A percentile compares a stretch with the other conserved stretches of the same genome.
phyloP scores from a whole-genome alignment of 805 yeast species.

The Spathaspora sp. region DNA sequence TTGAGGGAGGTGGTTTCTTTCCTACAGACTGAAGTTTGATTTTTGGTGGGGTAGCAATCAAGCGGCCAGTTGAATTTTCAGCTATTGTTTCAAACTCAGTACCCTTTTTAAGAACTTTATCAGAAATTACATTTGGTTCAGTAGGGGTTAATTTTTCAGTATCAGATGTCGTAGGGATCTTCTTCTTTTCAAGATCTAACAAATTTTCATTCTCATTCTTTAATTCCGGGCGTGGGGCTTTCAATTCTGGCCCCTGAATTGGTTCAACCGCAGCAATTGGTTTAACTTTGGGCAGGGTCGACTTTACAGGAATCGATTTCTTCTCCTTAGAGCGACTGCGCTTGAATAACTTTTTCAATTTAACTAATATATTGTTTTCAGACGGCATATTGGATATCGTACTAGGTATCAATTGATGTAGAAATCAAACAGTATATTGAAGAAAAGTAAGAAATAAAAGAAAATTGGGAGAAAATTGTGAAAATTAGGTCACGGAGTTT shows the following conservation, averaged over 20 bases:
- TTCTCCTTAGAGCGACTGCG: not conserved
- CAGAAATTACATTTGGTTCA: not conserved
- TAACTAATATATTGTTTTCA: not conserved
- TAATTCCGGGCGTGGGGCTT: not conserved
- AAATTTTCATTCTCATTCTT: not conserved
- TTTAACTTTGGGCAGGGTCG: not conserved
- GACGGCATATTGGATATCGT: not conserved
- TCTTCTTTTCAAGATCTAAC: not conserved
- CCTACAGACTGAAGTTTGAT: not conserved
- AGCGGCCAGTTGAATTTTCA: constrained; percentile 20
- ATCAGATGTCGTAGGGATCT: not conserved
- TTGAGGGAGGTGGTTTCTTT: constrained; percentile 13
- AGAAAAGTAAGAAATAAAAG: not conserved
- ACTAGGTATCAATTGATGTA: not conserved
- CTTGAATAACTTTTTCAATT: not conserved
- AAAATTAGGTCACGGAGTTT: not conserved
- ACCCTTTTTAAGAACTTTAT: not conserved
- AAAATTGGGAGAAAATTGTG: not conserved
- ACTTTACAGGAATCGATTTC: not conserved
- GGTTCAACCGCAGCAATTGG: not conserved
- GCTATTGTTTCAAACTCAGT: not conserved
- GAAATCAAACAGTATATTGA: not conserved
- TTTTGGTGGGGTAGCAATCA: constrained; percentile 27
- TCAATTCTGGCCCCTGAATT: not conserved
- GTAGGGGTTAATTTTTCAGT: not conserved